These are phyloP conservation scores for Citrus inodora DNA, from an alignment of 345 rosid genomes.

Conservation along the genomic window DNA sequence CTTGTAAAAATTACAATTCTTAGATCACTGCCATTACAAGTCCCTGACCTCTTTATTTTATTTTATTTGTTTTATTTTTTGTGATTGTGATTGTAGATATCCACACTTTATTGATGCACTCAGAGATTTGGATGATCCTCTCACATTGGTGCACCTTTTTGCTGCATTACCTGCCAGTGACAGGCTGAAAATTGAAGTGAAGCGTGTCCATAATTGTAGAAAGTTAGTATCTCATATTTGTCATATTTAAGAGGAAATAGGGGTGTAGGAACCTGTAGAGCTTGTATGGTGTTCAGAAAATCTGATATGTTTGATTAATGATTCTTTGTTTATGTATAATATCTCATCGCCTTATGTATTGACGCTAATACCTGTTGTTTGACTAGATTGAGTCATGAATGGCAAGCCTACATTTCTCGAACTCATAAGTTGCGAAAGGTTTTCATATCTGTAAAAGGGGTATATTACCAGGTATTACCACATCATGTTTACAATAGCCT, in stretches of 20 bases:
- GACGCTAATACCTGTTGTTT: conserved; percentile 8
- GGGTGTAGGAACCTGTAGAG: too few species aligned
- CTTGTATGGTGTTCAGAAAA: neutral
- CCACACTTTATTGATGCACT: conserved; percentile 84
- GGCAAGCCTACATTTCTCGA: conserved; percentile 90
- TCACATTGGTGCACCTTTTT: conserved; percentile 89
- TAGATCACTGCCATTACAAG: neutral
- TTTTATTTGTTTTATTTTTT: neutral
- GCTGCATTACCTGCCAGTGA: conserved; percentile 84
- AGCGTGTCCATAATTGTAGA: conserved; percentile 77
- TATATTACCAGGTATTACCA: conserved; percentile 77
- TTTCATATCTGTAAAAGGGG: conserved; percentile 92
- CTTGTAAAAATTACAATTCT: neutral
- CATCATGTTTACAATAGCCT: neutral
- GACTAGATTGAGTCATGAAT: conserved; percentile 83
- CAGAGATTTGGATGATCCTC: conserved; percentile 94
- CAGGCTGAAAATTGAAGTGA: conserved; percentile 71
- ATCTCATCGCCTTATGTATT: neutral
- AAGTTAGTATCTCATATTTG: conserved; percentile 36
- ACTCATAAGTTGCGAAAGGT: conserved; percentile 77
- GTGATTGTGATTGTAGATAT: conserved; percentile 48
- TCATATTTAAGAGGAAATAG: neutral
- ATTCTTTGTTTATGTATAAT: neutral
- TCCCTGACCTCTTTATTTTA: conserved; percentile 8
- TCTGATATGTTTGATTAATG: neutral